These are phyloP conservation scores for Aegilops longissima DNA, from an alignment of 176 grass and related monocot species.

Conservation along the genomic window DNA sequence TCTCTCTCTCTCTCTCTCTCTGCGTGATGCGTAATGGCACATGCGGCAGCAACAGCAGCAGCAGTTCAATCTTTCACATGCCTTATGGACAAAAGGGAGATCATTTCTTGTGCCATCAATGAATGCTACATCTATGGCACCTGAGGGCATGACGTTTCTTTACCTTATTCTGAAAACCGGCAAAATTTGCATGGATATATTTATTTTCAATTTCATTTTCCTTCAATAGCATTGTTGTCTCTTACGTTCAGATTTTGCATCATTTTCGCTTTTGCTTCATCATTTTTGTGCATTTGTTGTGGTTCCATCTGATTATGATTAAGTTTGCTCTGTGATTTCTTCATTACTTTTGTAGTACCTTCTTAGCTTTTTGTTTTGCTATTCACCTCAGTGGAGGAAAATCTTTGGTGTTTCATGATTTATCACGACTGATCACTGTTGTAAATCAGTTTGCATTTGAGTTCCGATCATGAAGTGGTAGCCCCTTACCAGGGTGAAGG, in stretches of 20 bases:
- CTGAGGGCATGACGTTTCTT: slow-evolving; percentile 7
- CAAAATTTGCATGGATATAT: neutral
- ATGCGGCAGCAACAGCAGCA: slow-evolving; percentile 2
- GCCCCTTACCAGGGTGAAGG: neutral
- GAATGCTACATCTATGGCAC: neutral
- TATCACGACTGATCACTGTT: no score
- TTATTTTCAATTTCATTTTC: neutral
- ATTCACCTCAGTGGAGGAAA: neutral
- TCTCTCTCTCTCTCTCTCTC: neutral
- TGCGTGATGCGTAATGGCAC: neutral
- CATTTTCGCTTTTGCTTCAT: neutral
- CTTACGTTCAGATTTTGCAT: neutral
- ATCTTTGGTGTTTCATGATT: neutral
- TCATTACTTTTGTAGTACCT: neutral
- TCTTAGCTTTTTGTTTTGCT: neutral
- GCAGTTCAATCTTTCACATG: neutral
- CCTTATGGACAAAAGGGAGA: neutral
- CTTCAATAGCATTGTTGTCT: neutral
- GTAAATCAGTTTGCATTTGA: neutral
- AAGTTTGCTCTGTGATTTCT: neutral
- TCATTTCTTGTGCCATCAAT: slow-evolving; percentile 4
- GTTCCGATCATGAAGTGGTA: neutral
- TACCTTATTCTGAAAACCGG: neutral
- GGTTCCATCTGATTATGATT: neutral
- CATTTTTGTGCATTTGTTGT: neutral